Base-by-base conservation (phyloP, 768 basidiomycete genomes). In the Collybia nuda region DNA sequence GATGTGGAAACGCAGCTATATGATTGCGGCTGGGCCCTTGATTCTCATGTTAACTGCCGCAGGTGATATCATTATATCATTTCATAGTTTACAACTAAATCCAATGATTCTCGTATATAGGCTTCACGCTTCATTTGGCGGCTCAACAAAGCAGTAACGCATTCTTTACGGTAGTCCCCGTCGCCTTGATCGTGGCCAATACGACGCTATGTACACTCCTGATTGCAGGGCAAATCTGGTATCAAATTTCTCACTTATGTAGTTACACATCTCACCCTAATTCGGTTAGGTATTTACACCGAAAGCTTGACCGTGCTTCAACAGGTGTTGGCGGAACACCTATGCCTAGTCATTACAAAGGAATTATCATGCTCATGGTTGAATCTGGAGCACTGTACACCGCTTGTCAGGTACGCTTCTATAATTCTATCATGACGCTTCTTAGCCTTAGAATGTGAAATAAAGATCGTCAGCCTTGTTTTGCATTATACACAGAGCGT, bases 381-480 rank as follows among this genome's bases (percentile, higher is more conserved):
- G 40, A 41, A 24, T 41, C 40, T n/a, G 40, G 40, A 41, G 40
- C 40, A 12, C 8, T 41, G 15, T 41, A 41, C 21, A 24, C 17
- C 5, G 40, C n/a, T 41, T 41, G 40, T 6, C 32, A 32, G 32
- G 32, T 32, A 11, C 14, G 7, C 14, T 14, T 3, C 32, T 2
- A 3, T 32, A 5, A 32, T 3, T 26, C 3, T 14, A 32, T 32
- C 6, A 11, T 32, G 3, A 32, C 9, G 9, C 9, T 11, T 32
- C 7, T 32, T 11, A 32, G 12, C 32, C 24, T 32, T 4, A 32
- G 32, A 2, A 32, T 32, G 32, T 7, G 14, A 32, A 28, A 28
- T 28, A 5, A 32, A 55, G 50, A n/a, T 52, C 15, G 22, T 44
- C 15, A 49, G 39, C 12, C 51, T 56, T 19, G 48, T 56, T 21